phyloP scores from a whole-genome alignment of 805 yeast genomes.

The Ogataea naganishii region DNA sequence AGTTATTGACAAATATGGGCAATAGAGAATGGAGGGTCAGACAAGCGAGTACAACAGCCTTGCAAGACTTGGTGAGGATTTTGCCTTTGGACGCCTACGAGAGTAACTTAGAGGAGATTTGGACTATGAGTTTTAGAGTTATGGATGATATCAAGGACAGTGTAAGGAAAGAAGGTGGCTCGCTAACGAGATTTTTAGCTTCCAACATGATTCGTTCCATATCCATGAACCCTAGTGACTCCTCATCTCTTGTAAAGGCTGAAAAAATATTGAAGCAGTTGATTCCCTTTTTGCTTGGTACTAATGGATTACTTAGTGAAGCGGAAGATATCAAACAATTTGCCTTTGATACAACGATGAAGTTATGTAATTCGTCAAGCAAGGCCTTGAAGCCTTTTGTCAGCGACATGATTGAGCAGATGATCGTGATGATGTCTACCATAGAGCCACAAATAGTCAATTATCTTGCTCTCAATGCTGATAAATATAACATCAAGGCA shows the following conservation, averaged over 20 bases:
- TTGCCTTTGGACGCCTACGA: slow-evolving; percentile 46
- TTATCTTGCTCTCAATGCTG: slow-evolving; percentile 80
- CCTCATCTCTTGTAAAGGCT: slow-evolving; percentile 12
- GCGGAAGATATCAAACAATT: slow-evolving; percentile 77
- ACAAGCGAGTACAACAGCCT: slow-evolving; percentile 73
- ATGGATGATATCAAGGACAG: slow-evolving; percentile 94
- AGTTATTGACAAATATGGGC: slow-evolving; percentile 60
- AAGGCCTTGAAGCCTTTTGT: slow-evolving; percentile 55
- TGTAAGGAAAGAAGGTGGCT: slow-evolving; percentile 73
- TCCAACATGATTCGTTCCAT: slow-evolving; percentile 51
- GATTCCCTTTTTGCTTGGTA: slow-evolving; percentile 73
- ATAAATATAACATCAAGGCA: slow-evolving; percentile 66
- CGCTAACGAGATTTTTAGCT: slow-evolving; percentile 59
- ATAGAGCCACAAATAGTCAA: slow-evolving; percentile 88
- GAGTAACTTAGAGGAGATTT: slow-evolving; percentile 50
- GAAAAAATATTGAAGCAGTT: slow-evolving; percentile 43
- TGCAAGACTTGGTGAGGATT: slow-evolving; percentile 61
- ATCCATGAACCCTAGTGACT: slow-evolving; percentile 33
- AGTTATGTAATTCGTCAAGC: slow-evolving; percentile 59
- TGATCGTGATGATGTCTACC: slow-evolving; percentile 68
- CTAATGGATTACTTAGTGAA: slow-evolving; percentile 71
- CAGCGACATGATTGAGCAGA: slow-evolving; percentile 58
- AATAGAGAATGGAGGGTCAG: slow-evolving; percentile 89
- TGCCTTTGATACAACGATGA: slow-evolving; percentile 67
- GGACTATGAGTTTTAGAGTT: slow-evolving; percentile 82